Base-by-base conservation (phyloP, 352 stramenopile genomes). In the Phytopythium chamaehyphon region DNA sequence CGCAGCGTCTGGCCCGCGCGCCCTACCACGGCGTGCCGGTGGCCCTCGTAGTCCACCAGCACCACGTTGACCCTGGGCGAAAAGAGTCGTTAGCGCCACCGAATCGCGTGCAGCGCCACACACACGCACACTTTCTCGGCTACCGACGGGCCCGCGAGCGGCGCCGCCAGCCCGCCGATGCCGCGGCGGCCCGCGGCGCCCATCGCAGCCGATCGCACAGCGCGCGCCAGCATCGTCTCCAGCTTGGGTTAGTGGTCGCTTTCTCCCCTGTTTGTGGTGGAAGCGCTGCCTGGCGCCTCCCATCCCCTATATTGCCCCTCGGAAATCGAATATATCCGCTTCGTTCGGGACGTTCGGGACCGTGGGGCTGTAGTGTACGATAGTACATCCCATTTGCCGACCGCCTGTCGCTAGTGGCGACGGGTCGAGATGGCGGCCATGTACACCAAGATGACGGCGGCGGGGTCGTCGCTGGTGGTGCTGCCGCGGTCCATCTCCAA, bases 1-100 rank as follows among this genome's bases (percentile, higher is more conserved):
- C 75, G 79, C 57, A 95, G 70, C 48, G 83, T 91, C 69, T 94
- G 83, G 28, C 85, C 85, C 51, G 80, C 68, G 47, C 83, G 85
- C 38, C 85, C 85, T 63, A 89, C 69, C 26, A 94, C 61, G 45
- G 88, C 69, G 70, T 95, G 85, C 62, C 85, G 85, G 65, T 93
- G 88, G 65, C 85, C 85, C 51, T 93, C 82, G 52, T 77, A 95
- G 75, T 95, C 83, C 48, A 95, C 71, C 6, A 95, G 78, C 56
- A 83, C 73, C 24, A 95, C 82, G 55, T 88, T 92, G 39, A 93
- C 83, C 15, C 83, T 93, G 59, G n/a, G n/a, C n/a, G n/a, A n/a
- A n/a, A n/a, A n/a, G n/a, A n/a, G n/a, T 2, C 43, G 31, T 14
- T 36, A 5, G 28, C 28, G 28, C 9, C 28, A 33, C 5, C 28